These are phyloP conservation scores for Diaporthe citri DNA, from an alignment of 2,329 filamentous ascomycete species.

Conservation along the genomic window DNA sequence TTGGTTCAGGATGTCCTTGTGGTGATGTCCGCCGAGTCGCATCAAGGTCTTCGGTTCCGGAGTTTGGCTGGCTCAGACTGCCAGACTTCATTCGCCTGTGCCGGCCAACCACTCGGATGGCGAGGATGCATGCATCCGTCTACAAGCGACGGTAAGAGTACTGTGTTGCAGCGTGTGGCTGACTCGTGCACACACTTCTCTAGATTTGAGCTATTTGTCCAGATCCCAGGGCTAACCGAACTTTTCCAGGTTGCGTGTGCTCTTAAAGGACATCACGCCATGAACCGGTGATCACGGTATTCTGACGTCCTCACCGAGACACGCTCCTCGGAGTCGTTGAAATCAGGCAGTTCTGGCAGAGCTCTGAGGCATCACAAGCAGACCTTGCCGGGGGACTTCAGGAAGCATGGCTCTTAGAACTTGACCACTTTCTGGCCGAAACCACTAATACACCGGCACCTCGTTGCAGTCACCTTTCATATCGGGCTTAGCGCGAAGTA, in stretches of 20 bases:
- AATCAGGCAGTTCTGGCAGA: background rate
- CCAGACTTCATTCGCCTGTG: background rate
- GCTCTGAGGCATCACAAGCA: background rate
- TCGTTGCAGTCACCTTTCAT: background rate
- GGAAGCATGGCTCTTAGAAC: background rate
- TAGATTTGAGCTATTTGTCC: background rate
- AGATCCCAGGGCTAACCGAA: background rate
- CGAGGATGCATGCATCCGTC: constrained; percentile 11
- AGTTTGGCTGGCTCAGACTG: constrained; percentile 4
- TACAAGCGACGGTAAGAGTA: background rate
- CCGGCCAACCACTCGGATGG: background rate
- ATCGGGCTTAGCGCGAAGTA: background rate
- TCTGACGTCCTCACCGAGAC: background rate
- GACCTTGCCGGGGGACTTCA: background rate
- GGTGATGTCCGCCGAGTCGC: constrained; percentile 3
- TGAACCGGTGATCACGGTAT: constrained; percentile 1
- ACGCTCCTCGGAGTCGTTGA: background rate
- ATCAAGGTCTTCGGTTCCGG: background rate
- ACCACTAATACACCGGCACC: background rate
- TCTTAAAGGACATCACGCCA: background rate
- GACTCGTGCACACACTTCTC: background rate
- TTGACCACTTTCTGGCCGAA: background rate
- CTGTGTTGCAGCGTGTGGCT: background rate
- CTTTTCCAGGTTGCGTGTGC: background rate
- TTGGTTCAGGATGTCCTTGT: background rate